Conservation (phyloP, 495 filamentous ascomycete genomes). For the Usnea hakonensis region DNA sequence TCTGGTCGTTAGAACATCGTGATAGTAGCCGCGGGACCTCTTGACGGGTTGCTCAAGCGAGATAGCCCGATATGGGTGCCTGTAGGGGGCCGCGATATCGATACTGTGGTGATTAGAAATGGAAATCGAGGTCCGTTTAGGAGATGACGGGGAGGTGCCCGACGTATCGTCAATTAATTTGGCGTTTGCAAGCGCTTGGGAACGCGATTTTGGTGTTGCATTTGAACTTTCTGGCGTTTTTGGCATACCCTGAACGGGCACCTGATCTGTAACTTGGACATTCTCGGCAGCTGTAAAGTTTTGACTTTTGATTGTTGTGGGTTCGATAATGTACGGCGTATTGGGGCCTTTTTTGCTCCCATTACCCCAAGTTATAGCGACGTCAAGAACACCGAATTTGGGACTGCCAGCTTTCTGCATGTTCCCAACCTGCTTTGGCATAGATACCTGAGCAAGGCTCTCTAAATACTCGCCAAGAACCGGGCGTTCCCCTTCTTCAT, state of each 20-base stretch:
- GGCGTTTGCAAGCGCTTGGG: neutral
- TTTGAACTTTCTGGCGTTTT: neutral
- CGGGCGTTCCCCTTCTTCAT: conserved; percentile 24
- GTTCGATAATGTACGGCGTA: conserved; percentile 23
- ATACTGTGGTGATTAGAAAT: neutral
- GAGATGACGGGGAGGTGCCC: neutral
- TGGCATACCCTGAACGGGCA: neutral
- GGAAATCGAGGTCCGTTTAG: neutral
- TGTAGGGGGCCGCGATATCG: neutral
- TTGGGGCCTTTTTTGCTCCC: conserved; percentile 25
- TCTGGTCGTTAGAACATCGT: neutral
- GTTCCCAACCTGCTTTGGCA: conserved; percentile 26
- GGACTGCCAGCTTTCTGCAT: conserved; percentile 25
- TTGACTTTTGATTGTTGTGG: neutral
- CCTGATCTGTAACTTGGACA: neutral
- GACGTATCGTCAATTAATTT: neutral
- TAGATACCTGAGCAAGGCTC: conserved; percentile 27
- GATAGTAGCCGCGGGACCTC: neutral
- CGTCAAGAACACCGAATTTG: conserved; percentile 36
- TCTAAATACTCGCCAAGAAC: conserved; percentile 34
- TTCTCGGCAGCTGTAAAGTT: neutral
- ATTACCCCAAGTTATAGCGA: conserved; percentile 31
- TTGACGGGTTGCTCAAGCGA: neutral
- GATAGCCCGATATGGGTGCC: neutral
- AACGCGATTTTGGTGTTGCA: neutral